Evolutionary conservation across 108 stramenopile species (phyloP).

Genomic region (Chaetoceros tenuissimus): DNA sequence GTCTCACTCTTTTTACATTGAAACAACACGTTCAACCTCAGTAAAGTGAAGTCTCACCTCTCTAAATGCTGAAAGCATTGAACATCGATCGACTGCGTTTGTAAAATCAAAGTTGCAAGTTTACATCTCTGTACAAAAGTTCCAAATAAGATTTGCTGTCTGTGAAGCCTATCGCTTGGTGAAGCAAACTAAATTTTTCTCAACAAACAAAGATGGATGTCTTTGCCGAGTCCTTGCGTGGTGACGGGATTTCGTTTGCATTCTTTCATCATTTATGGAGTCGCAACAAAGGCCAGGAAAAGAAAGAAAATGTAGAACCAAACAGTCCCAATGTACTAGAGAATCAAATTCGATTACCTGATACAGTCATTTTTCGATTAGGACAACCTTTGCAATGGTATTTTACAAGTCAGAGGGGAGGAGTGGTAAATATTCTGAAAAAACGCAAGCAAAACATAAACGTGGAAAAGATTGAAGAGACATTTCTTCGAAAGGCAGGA

Average conservation of each 20-base stretch:
- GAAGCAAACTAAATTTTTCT: too few relatives aligned
- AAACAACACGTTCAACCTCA: too few relatives aligned
- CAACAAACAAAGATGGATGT: too few relatives aligned
- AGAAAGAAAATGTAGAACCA: not conserved
- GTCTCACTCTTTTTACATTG: too few relatives aligned
- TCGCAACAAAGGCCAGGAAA: constrained; percentile 22
- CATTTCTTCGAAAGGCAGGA: constrained; percentile 49
- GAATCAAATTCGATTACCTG: constrained; percentile 41
- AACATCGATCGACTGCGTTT: too few relatives aligned
- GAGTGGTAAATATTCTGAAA: constrained; percentile 45
- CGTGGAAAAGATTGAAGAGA: constrained; percentile 76
- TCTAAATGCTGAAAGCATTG: too few relatives aligned
- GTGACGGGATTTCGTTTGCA: constrained; percentile 67
- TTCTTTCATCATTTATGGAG: constrained; percentile 67
- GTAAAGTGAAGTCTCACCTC: too few relatives aligned
- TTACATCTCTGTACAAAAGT: too few relatives aligned
- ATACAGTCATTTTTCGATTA: constrained; percentile 78
- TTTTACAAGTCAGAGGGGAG: constrained; percentile 60
- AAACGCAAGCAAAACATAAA: constrained; percentile 77
- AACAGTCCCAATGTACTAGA: not conserved
- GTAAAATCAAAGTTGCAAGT: too few relatives aligned
- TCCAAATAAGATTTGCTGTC: too few relatives aligned
- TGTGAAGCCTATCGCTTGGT: too few relatives aligned
- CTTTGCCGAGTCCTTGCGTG: too few relatives aligned
- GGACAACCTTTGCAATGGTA: constrained; percentile 82